Conservation (phyloP, 2,329 filamentous ascomycete genomes). For the Trichoderma afroharzianum region DNA sequence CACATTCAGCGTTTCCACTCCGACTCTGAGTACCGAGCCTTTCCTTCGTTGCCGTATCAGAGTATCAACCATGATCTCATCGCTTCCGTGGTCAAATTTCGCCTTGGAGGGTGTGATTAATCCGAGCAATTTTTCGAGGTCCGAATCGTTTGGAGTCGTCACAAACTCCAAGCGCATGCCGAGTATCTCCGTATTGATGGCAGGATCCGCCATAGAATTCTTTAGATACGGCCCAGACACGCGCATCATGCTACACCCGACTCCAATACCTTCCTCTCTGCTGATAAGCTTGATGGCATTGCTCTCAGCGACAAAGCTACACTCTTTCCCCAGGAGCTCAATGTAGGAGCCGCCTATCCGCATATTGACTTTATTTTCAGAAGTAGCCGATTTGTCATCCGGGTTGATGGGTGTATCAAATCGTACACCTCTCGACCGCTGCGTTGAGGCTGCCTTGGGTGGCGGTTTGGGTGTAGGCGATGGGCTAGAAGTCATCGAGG, state of each 20-base stretch:
- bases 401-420: slow-evolving; percentile 53
- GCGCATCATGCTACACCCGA: slow-evolving; percentile 73
- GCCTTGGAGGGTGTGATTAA: slow-evolving; percentile 89
- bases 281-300: slow-evolving; percentile 79
- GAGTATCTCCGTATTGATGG: slow-evolving; percentile 59
- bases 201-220: slow-evolving; percentile 51
- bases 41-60: slow-evolving; percentile 81
- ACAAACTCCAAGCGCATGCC: slow-evolving; percentile 72
- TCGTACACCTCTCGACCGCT: slow-evolving; percentile 53
- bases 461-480: slow-evolving; percentile 40
- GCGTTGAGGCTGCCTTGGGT: slow-evolving; percentile 36
- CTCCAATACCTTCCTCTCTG: slow-evolving; percentile 66
- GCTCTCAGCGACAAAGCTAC: slow-evolving; percentile 69
- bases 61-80: slow-evolving; percentile 93
- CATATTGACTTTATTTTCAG: slow-evolving; percentile 67
- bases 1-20: slow-evolving; percentile 61
- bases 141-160: slow-evolving; percentile 67
- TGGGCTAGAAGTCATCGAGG: slow-evolving; percentile 74
- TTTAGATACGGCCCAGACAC: slow-evolving; percentile 66
- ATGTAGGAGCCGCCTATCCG: slow-evolving; percentile 74
- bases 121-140: slow-evolving; percentile 77
- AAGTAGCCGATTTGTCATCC: slow-evolving; percentile 43
- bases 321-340: slow-evolving; percentile 72
- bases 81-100: slow-evolving; percentile 78
- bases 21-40: slow-evolving; percentile 73